Evolutionary conservation across 192 early-diverging fungal species (phyloP).

Genomic region (Backusella mclennaniae): DNA sequence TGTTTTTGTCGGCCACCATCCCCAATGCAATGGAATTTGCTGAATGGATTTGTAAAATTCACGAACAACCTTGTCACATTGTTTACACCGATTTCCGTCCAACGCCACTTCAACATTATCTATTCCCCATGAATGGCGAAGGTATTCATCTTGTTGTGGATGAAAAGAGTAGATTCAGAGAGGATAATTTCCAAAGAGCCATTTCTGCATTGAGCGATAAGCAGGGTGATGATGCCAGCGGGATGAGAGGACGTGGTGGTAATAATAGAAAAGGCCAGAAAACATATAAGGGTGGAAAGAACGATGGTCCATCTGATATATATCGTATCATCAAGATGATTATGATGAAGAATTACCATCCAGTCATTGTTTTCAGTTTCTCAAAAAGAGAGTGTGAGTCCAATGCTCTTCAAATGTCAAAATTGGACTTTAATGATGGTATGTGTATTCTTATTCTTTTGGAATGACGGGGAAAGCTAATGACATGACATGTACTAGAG

Average conservation of each 20-base stretch:
- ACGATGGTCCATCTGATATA: constrained; percentile 72
- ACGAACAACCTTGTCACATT: constrained; percentile 97
- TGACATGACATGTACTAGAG: constrained; percentile 35
- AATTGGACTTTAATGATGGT: constrained; percentile 87
- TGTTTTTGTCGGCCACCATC: constrained; percentile 97
- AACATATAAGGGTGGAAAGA: constrained; percentile 53
- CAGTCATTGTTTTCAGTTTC: constrained; percentile 98
- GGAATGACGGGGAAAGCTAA: neutral
- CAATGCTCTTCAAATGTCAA: constrained; percentile 88
- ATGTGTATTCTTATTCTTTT: neutral
- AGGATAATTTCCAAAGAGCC: constrained; percentile 95
- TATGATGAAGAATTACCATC: constrained; percentile 92
- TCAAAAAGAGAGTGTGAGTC: constrained; percentile 91
- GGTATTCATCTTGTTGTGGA: constrained; percentile 97
- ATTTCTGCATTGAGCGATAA: constrained; percentile 68
- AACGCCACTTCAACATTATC: constrained; percentile 95
- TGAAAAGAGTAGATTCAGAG: constrained; percentile 91
- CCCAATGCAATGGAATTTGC: constrained; percentile 99
- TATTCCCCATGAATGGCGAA: constrained; percentile 88
- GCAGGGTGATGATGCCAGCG: constrained; percentile 58
- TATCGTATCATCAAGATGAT: constrained; percentile 97
- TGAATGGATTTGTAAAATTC: constrained; percentile 95
- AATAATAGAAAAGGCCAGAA: constrained; percentile 49
- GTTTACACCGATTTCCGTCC: constrained; percentile 98
- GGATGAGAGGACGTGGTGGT: constrained; percentile 43